These are phyloP conservation scores for Verticillium longisporum DNA, from an alignment of 2,329 filamentous ascomycete genomes.

Conservation along the genomic window DNA sequence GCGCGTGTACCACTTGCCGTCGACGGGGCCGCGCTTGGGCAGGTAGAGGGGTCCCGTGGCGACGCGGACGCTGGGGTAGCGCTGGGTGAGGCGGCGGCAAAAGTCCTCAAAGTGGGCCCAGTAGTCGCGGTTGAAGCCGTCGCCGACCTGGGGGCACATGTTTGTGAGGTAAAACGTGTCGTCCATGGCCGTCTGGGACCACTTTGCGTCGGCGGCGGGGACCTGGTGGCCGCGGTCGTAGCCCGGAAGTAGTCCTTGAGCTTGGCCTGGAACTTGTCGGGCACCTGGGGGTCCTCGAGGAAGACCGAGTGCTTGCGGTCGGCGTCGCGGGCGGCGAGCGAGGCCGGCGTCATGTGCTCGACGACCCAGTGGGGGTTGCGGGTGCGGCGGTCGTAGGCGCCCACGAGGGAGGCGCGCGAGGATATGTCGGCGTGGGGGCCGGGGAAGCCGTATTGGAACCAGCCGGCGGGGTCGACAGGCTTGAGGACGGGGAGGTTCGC, in stretches of 20 bases:
- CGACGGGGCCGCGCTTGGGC: slow-evolving; percentile 69
- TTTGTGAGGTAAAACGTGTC: slow-evolving; percentile 89
- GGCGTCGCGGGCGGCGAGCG: slow-evolving; percentile 65
- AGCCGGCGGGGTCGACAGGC: slow-evolving; percentile 65
- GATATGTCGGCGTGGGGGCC: slow-evolving; percentile 83
- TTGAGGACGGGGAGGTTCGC: slow-evolving; percentile 22
- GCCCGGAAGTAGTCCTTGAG: slow-evolving; percentile 89
- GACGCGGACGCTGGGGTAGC: slow-evolving; percentile 81
- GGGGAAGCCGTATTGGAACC: slow-evolving; percentile 86
- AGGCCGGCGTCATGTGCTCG: slow-evolving; percentile 91
- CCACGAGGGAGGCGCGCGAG: slow-evolving; percentile 68
- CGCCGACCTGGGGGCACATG: slow-evolving; percentile 97
- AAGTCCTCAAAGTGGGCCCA: slow-evolving; percentile 99
- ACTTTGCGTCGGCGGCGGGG: slow-evolving; percentile 91
- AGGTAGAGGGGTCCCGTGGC: slow-evolving; percentile 93
- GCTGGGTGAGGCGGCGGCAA: slow-evolving; percentile 72
- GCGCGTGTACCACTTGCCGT: slow-evolving; percentile 90
- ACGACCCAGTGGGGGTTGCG: slow-evolving; percentile 93
- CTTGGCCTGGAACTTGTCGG: slow-evolving; percentile 79
- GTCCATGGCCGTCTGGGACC: slow-evolving; percentile 91
- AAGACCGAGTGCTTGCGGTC: slow-evolving; percentile 83
- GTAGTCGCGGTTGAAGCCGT: slow-evolving; percentile 98
- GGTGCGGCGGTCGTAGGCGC: slow-evolving; percentile 81
- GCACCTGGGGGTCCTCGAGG: slow-evolving; percentile 72
- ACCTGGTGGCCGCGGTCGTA: slow-evolving; percentile 97